phyloP scores from a whole-genome alignment of 1,139 yeast genomes.

The Pichia sp. region DNA sequence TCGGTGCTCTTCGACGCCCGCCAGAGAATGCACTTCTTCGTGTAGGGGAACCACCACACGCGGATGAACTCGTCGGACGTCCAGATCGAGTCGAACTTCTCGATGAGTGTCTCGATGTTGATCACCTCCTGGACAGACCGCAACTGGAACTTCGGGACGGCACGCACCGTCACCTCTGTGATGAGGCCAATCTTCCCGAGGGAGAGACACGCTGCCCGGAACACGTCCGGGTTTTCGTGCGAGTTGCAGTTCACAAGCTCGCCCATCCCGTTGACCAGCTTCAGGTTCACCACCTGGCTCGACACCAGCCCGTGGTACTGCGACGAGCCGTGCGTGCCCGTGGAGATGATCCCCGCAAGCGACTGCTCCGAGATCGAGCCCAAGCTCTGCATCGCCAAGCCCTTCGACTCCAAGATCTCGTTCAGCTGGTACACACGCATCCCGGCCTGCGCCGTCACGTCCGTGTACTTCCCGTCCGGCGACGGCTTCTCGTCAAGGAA shows the following conservation, averaged over 20 bases:
- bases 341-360: constrained; percentile 87
- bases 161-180: constrained; percentile 79
- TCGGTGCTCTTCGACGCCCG: constrained; percentile 72
- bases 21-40: constrained; percentile 83
- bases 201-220: constrained; percentile 80
- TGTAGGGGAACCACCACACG: constrained; percentile 97
- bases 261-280: constrained; percentile 70
- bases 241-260: constrained; percentile 68
- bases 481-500: constrained; percentile 43
- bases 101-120: constrained; percentile 64
- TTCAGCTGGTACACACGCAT: constrained; percentile 76
- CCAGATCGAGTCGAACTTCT: constrained; percentile 74
- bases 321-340: constrained; percentile 96
- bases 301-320: constrained; percentile 88
- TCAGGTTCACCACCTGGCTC: constrained; percentile 77
- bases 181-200: constrained; percentile 91
- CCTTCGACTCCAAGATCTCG: constrained; percentile 54
- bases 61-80: constrained; percentile 85
- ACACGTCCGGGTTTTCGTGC: constrained; percentile 59
- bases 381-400: constrained; percentile 81
- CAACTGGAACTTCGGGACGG: constrained; percentile 79
- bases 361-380: constrained; percentile 96
- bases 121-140: constrained; percentile 80
- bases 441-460: constrained; percentile 92
- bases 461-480: constrained; percentile 63